These are phyloP conservation scores for Miscanthus lutarioriparius DNA, from an alignment of 176 grass and related monocot species.

Conservation along the genomic window DNA sequence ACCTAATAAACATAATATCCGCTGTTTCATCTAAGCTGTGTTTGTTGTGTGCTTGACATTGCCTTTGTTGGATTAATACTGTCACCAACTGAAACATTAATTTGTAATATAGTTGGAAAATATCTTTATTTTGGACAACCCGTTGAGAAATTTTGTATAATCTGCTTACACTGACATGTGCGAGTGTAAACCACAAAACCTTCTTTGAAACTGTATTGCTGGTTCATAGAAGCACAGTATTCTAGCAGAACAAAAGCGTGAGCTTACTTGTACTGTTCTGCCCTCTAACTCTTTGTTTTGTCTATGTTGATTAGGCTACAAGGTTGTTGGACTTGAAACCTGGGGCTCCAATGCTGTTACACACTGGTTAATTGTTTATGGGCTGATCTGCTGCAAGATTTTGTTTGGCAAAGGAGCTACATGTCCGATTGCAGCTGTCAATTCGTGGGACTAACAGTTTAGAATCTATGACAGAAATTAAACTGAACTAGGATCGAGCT, in stretches of 20 bases:
- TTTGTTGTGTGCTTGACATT: neutral
- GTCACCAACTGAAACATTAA: neutral
- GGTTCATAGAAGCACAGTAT: neutral
- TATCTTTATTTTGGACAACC: neutral
- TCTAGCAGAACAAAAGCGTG: neutral
- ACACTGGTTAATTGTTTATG: neutral
- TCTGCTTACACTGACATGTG: neutral
- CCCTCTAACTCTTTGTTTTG: constrained; percentile 12
- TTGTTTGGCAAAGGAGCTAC: constrained; percentile 8
- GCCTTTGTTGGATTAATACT: neutral
- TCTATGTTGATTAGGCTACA: constrained; percentile 25
- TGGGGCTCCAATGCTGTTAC: neutral
- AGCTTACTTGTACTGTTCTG: neutral
- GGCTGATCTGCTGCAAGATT: constrained; percentile 3
- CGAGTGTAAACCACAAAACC: neutral
- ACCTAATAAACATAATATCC: neutral
- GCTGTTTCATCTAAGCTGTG: neutral
- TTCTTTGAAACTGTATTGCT: neutral
- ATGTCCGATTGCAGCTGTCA: neutral
- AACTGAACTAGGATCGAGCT: constrained; percentile 9
- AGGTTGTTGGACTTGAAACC: constrained; percentile 10
- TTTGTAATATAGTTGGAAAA: neutral
- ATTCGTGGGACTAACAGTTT: constrained; percentile 23
- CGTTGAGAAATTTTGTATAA: neutral
- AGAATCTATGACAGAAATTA: constrained; percentile 14